Percentiles rank a stretch among this genome's conserved stretches.
Evolutionary conservation across 305 asterid genomes (phyloP).

Genomic region (Striga hermonthica): DNA sequence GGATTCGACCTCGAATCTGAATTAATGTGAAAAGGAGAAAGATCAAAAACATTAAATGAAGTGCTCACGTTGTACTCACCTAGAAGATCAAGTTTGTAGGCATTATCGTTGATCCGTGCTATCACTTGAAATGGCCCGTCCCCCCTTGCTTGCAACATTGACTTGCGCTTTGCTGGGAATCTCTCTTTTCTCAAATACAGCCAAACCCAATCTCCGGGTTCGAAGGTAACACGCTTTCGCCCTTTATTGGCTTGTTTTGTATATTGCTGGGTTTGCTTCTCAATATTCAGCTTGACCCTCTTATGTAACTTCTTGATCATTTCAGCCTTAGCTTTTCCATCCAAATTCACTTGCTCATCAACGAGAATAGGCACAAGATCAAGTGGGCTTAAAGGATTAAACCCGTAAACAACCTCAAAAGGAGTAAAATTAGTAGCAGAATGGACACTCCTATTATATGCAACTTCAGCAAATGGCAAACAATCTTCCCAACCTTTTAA

Average conservation of each 20-base stretch:
- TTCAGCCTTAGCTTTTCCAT: neutral
- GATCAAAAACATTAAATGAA: neutral
- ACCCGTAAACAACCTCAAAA: neutral
- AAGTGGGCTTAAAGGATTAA: neutral
- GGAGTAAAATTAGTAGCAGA: neutral
- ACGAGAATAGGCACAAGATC: neutral
- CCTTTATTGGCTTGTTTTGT: neutral
- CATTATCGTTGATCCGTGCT: neutral
- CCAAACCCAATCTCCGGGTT: neutral
- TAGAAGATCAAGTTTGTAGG: neutral
- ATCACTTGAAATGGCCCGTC: neutral
- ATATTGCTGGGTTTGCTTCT: neutral
- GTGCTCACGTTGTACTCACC: constrained; percentile 13
- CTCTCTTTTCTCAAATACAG: neutral
- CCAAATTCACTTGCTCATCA: neutral
- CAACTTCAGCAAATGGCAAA: neutral
- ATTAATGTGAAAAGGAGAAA: neutral
- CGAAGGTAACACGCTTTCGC: neutral
- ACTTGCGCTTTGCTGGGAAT: neutral
- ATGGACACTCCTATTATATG: neutral
- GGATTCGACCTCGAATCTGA: neutral
- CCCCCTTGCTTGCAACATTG: neutral
- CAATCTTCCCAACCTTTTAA: neutral
- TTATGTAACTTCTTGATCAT: neutral
- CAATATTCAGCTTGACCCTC: neutral